phyloP scores from a whole-genome alignment of 148 eudicot genomes.

The Rhododendron henanense region DNA sequence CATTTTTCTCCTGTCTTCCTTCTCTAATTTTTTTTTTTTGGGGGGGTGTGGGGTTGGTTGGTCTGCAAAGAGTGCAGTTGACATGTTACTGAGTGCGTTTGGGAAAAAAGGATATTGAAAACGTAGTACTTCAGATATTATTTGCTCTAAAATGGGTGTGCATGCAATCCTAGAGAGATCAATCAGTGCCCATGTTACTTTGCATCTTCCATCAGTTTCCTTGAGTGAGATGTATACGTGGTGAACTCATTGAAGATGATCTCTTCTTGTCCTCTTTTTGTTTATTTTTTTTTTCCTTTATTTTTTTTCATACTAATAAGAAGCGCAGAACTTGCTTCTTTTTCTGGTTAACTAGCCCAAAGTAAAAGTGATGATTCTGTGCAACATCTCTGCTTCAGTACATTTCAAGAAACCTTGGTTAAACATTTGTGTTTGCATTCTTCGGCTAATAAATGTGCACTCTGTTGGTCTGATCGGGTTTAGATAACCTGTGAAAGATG shows the following conservation, averaged over 20 bases:
- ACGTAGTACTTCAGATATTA: background rate
- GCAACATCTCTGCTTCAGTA: background rate
- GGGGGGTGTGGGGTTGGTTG: too few species aligned
- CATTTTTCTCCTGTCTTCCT: too few species aligned
- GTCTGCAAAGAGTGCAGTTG: too few species aligned
- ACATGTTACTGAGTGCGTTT: too few species aligned
- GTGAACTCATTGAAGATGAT: background rate
- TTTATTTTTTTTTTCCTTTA: too few species aligned
- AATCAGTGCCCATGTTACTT: background rate
- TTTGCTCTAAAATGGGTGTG: background rate
- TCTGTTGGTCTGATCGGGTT: background rate
- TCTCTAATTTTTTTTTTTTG: too few species aligned
- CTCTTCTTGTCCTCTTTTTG: background rate
- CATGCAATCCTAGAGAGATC: background rate
- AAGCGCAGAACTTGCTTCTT: background rate
- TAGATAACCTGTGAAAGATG: background rate
- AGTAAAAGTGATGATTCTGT: background rate
- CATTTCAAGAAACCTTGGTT: background rate
- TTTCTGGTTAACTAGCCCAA: background rate
- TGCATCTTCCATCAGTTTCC: background rate
- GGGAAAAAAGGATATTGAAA: too few species aligned
- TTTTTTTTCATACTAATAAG: background rate
- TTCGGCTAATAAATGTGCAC: background rate
- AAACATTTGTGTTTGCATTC: background rate
- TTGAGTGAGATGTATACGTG: background rate